These are phyloP conservation scores for Scedosporium boydii DNA, from an alignment of 2,329 filamentous ascomycete species.

Conservation along the genomic window DNA sequence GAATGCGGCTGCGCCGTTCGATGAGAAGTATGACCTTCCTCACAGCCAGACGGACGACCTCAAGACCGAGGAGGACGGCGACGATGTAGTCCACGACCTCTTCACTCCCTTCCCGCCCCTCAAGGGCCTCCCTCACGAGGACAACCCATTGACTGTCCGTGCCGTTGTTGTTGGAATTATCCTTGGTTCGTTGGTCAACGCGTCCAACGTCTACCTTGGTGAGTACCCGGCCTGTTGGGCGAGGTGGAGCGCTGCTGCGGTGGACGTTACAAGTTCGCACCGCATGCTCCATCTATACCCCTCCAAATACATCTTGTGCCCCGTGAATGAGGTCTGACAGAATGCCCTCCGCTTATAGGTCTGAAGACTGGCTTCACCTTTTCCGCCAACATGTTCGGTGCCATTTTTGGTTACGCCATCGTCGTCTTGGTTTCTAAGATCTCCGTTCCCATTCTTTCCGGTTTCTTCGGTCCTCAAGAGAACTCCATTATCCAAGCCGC, in stretches of 20 bases:
- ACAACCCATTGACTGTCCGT: constrained; percentile 42
- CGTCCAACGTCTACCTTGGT: constrained; percentile 54
- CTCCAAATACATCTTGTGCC: not conserved
- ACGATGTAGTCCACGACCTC: constrained; percentile 23
- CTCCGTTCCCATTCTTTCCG: constrained; percentile 41
- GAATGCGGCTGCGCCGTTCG: not conserved
- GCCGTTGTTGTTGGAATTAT: constrained; percentile 45
- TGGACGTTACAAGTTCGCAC: not conserved
- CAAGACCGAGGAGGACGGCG: constrained; percentile 12
- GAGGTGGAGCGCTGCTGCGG: too few species aligned
- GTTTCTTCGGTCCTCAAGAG: constrained; percentile 48
- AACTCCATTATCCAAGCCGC: constrained; percentile 53
- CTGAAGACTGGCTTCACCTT: constrained; percentile 44
- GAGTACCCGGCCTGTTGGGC: constrained; percentile 9
- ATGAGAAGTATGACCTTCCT: not conserved
- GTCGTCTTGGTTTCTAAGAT: constrained; percentile 43
- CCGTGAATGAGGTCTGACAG: not conserved
- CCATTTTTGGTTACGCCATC: constrained; percentile 51
- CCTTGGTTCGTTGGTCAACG: constrained; percentile 50
- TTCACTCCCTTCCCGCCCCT: constrained; percentile 31
- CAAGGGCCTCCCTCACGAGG: constrained; percentile 31
- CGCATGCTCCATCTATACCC: not conserved
- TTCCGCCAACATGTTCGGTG: constrained; percentile 36
- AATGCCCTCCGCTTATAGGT: constrained; percentile 17
- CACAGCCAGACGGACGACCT: constrained; percentile 5